Evolutionary conservation across 768 basidiomycete species (phyloP), one percentile per base, ranked within the genome.

Genomic region (Trametes maxima): DNA sequence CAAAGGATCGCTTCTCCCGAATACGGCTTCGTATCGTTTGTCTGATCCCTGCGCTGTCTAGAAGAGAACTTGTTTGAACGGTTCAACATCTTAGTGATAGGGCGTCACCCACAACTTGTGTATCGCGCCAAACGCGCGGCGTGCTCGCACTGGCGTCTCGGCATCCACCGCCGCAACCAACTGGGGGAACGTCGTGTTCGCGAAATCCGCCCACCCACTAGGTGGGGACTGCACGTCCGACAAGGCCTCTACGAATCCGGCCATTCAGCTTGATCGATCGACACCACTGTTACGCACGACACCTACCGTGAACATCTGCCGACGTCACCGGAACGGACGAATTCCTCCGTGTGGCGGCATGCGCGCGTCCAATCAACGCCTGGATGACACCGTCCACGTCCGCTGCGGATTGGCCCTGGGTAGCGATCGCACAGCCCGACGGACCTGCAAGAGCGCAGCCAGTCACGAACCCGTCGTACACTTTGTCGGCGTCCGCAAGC

Each of bases 361-460:
- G 46, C 24, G 56, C 51, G 13, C 40, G 24, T 21, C 40, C 19
- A 7, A 62, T 22, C 11, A 62, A 39, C 16, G 28, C 35, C 22
- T 62, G 55, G 11, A 62, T 25, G 21, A 17, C 35, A 2, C 44
- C 51, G 43, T 62, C 51, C 12, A 62, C 37, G 25, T 57, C 61
- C 1, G 44, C 21, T 2, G 61, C 50, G 24, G 55, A 24, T 13
- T 47, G 44, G 2, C 28, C 45, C 16, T 36, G n/a, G 17, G 49
- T 28, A 28, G 61, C 37, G 16, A 57, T 46, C 22, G 47, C 17
- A 39, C 62, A 63, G 22, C 62, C 56, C 2, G 14, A 8, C 4
- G 62, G 50, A 1, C 62, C 62, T 1, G 62, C 21, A 36, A 63
- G 56, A 0, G 62, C 56, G 45, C 62, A 63, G 45, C 51, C 62